Conservation (phyloP, 352 stramenopile genomes). For the Globisporangium orthogonon region DNA sequence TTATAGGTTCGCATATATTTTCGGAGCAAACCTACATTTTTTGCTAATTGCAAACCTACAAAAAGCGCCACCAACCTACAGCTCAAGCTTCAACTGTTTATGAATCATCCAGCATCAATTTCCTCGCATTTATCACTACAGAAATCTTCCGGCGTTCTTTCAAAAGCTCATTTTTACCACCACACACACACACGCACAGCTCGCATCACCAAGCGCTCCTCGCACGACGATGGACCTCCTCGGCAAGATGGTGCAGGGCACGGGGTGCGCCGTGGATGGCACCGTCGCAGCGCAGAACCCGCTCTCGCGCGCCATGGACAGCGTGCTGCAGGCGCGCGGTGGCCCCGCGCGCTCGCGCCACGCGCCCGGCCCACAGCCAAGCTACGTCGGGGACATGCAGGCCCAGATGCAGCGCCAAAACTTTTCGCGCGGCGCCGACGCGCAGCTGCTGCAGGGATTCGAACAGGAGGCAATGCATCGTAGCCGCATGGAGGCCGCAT, state of each 20-base stretch:
- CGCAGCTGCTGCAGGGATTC: slow-evolving; percentile 51
- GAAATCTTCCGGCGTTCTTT: not conserved
- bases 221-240: slow-evolving; percentile 60
- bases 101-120: too few relatives aligned
- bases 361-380: slow-evolving; percentile 24
- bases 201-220: not conserved
- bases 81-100: too few relatives aligned
- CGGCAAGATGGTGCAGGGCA: slow-evolving; percentile 77
- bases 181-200: not conserved
- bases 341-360: slow-evolving; percentile 13
- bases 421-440: slow-evolving; percentile 37
- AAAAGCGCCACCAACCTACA: too few relatives aligned
- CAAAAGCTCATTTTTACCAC: not conserved
- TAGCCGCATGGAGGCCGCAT: slow-evolving; percentile 63
- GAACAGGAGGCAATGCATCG: slow-evolving; percentile 61
- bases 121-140: not conserved
- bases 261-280: slow-evolving; percentile 75
- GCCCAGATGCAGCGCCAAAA: slow-evolving; percentile 75
- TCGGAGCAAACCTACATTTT: too few relatives aligned
- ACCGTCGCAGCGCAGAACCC: slow-evolving; percentile 82
- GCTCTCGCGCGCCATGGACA: slow-evolving; percentile 73
- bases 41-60: too few relatives aligned
- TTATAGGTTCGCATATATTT: too few relatives aligned
- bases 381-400: slow-evolving; percentile 35
- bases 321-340: slow-evolving; percentile 57